Percentiles rank a stretch among this genome's conserved stretches.
phyloP scores from a whole-genome alignment of 768 basidiomycete species.

The Leccinellum rugosiceps region DNA sequence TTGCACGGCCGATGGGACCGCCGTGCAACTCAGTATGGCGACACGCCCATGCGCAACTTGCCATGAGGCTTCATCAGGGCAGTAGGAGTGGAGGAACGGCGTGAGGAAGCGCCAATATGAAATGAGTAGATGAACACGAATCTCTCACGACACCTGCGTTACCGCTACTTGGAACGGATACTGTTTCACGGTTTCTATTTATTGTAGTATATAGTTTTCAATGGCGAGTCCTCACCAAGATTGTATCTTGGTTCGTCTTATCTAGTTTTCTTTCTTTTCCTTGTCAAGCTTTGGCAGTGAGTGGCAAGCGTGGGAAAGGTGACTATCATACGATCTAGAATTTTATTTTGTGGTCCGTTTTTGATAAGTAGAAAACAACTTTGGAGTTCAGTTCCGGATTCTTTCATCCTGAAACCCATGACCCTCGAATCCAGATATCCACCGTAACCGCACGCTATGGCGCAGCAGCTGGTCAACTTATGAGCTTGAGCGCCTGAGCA shows the following conservation, averaged over 20 bases:
- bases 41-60: slow-evolving; percentile 29
- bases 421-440: too few species aligned
- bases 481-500: too few species aligned
- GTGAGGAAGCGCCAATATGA: background rate
- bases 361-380: too few species aligned
- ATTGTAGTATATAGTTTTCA: slow-evolving; percentile 21
- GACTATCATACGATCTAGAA: background rate
- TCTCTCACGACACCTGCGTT: background rate
- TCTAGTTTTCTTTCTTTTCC: background rate
- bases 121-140: slow-evolving; percentile 2
- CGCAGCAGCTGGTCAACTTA: too few species aligned
- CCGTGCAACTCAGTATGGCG: slow-evolving; percentile 28
- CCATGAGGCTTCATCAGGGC: slow-evolving; percentile 26
- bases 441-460: too few species aligned
- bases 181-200: slow-evolving; percentile 12
- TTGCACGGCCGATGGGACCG: slow-evolving; percentile 54
- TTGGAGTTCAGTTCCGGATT: too few species aligned
- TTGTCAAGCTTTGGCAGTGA: background rate
- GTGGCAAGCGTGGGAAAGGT: background rate
- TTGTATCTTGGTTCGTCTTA: slow-evolving; percentile 2
- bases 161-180: slow-evolving; percentile 6
- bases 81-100: background rate
- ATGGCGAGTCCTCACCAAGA: slow-evolving; percentile 6
- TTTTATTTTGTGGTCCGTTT: background rate
- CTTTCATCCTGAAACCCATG: too few species aligned